Evolutionary conservation across 192 early-diverging fungal genomes (phyloP).

Genomic region (Coemansia sp.): DNA sequence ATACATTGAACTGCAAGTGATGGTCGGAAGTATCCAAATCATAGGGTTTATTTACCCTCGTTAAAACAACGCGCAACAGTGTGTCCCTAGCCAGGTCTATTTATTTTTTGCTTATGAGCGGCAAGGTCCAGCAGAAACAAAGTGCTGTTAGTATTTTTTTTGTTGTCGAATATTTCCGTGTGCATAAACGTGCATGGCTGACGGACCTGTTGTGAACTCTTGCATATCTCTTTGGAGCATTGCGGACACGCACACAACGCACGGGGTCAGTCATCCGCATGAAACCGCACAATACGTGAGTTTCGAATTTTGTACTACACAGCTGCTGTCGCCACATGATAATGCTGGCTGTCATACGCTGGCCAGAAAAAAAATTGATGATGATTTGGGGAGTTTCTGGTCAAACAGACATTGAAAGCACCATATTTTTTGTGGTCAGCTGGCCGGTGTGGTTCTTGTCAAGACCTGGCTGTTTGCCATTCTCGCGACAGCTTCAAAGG

Average conservation of each 20-base stretch:
- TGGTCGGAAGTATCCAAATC: neutral
- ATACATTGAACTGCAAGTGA: neutral
- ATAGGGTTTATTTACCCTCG: neutral
- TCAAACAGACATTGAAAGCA: neutral
- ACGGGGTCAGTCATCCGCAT: conserved; percentile 10
- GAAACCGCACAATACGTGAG: neutral
- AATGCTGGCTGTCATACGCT: neutral
- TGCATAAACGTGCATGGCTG: conserved; percentile 7
- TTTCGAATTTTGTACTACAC: neutral
- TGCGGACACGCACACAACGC: neutral
- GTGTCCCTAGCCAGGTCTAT: too few relatives aligned
- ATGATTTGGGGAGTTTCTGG: neutral
- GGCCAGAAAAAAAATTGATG: neutral
- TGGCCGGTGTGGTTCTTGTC: neutral
- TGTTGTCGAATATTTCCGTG: conserved; percentile 8
- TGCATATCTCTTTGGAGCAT: neutral
- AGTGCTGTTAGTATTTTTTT: neutral
- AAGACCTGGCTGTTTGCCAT: neutral
- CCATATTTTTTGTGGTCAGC: neutral
- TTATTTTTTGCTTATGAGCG: too few relatives aligned
- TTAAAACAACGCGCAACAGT: neutral
- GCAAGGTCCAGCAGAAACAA: too few relatives aligned
- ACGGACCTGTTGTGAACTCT: neutral
- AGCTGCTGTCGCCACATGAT: neutral
- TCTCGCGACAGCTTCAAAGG: neutral